Percentiles rank a stretch among this genome's conserved stretches.
Conservation (phyloP, 2,329 filamentous ascomycete genomes). For the Annulohypoxylon truncatum region DNA sequence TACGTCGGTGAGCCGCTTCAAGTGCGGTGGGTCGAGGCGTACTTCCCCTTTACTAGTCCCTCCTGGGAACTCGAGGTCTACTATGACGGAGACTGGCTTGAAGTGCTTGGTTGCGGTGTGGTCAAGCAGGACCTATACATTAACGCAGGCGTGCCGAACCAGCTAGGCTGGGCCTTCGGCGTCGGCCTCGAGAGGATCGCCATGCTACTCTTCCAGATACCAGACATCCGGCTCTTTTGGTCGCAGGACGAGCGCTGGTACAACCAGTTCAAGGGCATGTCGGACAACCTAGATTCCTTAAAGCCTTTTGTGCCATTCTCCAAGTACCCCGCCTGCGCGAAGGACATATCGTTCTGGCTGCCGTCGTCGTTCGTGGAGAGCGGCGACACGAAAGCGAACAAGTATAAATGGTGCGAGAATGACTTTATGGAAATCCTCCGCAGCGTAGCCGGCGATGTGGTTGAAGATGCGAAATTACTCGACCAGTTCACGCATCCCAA, state of each 20-base stretch:
- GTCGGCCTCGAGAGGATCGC: slow-evolving; percentile 94
- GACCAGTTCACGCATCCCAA: slow-evolving; percentile 92
- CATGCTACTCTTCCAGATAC: slow-evolving; percentile 96
- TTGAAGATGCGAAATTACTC: slow-evolving; percentile 86
- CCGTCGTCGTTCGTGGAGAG: slow-evolving; percentile 59
- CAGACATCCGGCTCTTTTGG: slow-evolving; percentile 98
- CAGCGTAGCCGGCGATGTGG: slow-evolving; percentile 81
- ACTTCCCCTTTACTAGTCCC: slow-evolving; percentile 96
- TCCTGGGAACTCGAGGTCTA: slow-evolving; percentile 97
- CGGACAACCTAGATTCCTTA: slow-evolving; percentile 60
- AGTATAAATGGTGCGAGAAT: slow-evolving; percentile 83
- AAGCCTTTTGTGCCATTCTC: slow-evolving; percentile 86
- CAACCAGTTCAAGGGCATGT: slow-evolving; percentile 79
- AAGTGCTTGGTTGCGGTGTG: slow-evolving; percentile 93
- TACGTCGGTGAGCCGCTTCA: slow-evolving; percentile 77
- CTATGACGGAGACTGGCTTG: slow-evolving; percentile 95
- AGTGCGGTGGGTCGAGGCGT: slow-evolving; percentile 95
- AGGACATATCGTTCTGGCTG: slow-evolving; percentile 96
- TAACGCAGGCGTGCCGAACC: slow-evolving; percentile 78
- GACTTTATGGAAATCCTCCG: slow-evolving; percentile 97
- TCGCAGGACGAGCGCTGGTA: slow-evolving; percentile 86
- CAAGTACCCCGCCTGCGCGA: slow-evolving; percentile 88
- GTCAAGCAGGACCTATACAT: slow-evolving; percentile 84
- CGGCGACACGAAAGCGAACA: slow-evolving; percentile 57
- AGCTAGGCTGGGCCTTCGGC: slow-evolving; percentile 95